phyloP scores from a whole-genome alignment of 805 yeast genomes.

The Candida insectalens region DNA sequence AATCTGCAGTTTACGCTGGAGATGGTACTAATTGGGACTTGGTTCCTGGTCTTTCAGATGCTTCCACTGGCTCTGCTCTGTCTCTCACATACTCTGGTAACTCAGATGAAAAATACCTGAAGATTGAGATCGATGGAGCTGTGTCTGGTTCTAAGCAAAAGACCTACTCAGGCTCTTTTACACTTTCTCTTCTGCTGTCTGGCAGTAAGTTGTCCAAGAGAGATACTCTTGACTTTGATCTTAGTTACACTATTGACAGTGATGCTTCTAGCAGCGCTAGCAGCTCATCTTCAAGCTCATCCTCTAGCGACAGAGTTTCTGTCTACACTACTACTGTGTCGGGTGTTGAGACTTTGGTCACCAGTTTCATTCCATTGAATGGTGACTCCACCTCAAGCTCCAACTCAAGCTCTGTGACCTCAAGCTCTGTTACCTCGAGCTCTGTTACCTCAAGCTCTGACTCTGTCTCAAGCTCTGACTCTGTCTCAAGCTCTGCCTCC shows the following conservation, averaged over 20 bases:
- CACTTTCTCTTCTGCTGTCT: neutral
- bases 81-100: slow-evolving; percentile 1
- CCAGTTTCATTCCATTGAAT: slow-evolving; percentile 5
- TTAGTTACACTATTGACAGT: neutral
- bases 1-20: neutral
- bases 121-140: neutral
- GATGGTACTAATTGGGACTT: neutral
- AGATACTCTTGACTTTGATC: slow-evolving; percentile 1
- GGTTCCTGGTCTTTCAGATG: neutral
- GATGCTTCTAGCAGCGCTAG: neutral
- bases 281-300: neutral
- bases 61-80: neutral
- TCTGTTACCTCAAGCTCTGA: neutral
- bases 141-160: neutral
- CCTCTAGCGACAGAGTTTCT: neutral
- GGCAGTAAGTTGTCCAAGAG: neutral
- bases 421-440: neutral
- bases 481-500: neutral
- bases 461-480: neutral
- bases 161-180: slow-evolving; percentile 1
- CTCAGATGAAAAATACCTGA: slow-evolving; percentile 1
- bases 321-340: slow-evolving; percentile 5
- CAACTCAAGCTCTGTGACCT: neutral
- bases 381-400: neutral
- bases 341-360: slow-evolving; percentile 6